Evolutionary conservation across 139 green algal genomes (phyloP).

Genomic region (Coccomyxa sp.): DNA sequence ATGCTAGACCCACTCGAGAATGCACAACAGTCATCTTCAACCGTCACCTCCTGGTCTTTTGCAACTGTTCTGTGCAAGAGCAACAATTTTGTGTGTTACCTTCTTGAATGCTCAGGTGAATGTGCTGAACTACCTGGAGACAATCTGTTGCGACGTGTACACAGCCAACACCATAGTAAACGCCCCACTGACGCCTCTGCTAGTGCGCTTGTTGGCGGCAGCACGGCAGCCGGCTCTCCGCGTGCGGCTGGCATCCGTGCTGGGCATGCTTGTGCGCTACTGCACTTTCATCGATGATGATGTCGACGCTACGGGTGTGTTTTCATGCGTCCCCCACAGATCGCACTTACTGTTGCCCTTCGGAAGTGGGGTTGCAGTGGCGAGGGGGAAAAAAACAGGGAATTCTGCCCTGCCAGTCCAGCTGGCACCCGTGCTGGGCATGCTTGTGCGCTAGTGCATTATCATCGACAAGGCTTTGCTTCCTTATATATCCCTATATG

Average conservation of each 20-base stretch:
- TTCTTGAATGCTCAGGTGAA: slow-evolving; percentile 55
- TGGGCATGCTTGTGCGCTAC: slow-evolving; percentile 82
- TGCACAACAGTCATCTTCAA: too few species aligned
- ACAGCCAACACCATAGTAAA: slow-evolving; percentile 88
- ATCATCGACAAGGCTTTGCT: too few species aligned
- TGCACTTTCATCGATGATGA: slow-evolving; percentile 82
- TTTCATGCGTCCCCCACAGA: not conserved
- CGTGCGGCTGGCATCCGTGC: slow-evolving; percentile 54
- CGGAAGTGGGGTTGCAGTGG: too few species aligned
- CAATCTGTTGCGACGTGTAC: slow-evolving; percentile 65
- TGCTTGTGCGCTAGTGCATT: slow-evolving; percentile 88
- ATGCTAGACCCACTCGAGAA: too few species aligned
- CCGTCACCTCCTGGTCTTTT: too few species aligned
- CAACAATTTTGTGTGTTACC: too few species aligned
- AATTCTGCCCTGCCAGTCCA: slow-evolving; percentile 47
- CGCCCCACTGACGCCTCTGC: slow-evolving; percentile 66
- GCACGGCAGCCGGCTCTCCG: slow-evolving; percentile 40
- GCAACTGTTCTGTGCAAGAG: too few species aligned
- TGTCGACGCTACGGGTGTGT: slow-evolving; percentile 28
- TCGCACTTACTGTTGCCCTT: not conserved
- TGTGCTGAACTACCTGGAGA: slow-evolving; percentile 88
- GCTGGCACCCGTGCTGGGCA: slow-evolving; percentile 54
- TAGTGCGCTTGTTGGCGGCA: slow-evolving; percentile 72
- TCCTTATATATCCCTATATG: too few species aligned
- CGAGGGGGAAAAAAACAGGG: not conserved